These are phyloP conservation scores for Kodamaea leandrae DNA, from an alignment of 805 yeast genomes.

Conservation along the genomic window DNA sequence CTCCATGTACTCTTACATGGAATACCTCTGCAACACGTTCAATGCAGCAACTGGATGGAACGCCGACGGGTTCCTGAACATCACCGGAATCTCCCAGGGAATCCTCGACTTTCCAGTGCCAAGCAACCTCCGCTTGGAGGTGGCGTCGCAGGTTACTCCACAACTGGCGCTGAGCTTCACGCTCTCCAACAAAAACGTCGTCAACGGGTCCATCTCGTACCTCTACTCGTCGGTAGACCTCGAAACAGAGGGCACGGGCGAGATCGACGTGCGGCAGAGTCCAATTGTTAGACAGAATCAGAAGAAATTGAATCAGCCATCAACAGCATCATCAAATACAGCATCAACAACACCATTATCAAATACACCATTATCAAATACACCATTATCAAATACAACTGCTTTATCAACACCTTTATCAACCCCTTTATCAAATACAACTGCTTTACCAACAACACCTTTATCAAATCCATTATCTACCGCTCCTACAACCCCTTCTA, in stretches of 20 bases:
- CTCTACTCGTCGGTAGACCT: slow-evolving; percentile 66
- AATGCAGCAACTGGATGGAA: slow-evolving; percentile 74
- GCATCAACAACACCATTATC: neutral
- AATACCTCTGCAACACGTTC: slow-evolving; percentile 73
- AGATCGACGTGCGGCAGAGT: slow-evolving; percentile 23
- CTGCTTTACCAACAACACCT: too few species aligned
- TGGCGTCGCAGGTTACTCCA: slow-evolving; percentile 68
- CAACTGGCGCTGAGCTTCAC: slow-evolving; percentile 72
- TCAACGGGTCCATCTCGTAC: slow-evolving; percentile 84
- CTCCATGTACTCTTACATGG: slow-evolving; percentile 80
- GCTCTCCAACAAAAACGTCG: slow-evolving; percentile 57
- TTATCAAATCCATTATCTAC: too few species aligned
- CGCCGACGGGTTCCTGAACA: slow-evolving; percentile 71
- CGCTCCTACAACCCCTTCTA: too few species aligned
- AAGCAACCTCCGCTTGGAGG: slow-evolving; percentile 57
- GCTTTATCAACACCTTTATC: too few species aligned
- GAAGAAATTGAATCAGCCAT: slow-evolving; percentile 15
- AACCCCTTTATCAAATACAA: too few species aligned
- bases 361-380: too few species aligned
- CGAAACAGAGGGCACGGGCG: slow-evolving; percentile 49
- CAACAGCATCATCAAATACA: slow-evolving; percentile 33
- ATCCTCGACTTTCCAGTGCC: slow-evolving; percentile 76
- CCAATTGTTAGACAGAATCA: too few species aligned
- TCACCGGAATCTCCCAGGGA: slow-evolving; percentile 67
- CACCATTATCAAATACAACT: too few species aligned